These are phyloP conservation scores for Polyrhizophydium stewartii DNA, from an alignment of 371 early-diverging fungal genomes.

Conservation along the genomic window DNA sequence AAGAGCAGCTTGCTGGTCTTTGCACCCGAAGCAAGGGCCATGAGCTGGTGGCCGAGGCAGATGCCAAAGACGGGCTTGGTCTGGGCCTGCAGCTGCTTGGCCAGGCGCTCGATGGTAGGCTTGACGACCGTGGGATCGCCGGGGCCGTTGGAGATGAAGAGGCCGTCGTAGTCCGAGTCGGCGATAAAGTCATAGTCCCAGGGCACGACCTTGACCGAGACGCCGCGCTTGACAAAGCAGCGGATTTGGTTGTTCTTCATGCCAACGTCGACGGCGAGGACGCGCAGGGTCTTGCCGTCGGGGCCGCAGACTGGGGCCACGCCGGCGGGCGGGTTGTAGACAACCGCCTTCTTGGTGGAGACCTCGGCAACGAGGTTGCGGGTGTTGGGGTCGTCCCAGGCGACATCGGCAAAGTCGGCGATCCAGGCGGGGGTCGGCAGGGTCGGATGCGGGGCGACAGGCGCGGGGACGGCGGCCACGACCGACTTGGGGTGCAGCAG, in stretches of 20 bases:
- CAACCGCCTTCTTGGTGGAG: constrained; percentile 69
- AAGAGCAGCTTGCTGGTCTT: constrained; percentile 92
- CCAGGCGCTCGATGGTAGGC: constrained; percentile 68
- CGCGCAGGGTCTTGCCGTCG: constrained; percentile 74
- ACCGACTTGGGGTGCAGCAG: constrained; percentile 59
- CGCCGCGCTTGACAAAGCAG: constrained; percentile 90
- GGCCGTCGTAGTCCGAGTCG: constrained; percentile 73
- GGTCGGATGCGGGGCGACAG: constrained; percentile 5
- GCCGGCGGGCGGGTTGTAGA: constrained; percentile 66
- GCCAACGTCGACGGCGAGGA: constrained; percentile 93
- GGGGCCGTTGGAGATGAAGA: constrained; percentile 96
- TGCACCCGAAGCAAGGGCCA: constrained; percentile 92
- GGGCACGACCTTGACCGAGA: constrained; percentile 90
- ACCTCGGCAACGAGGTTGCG: constrained; percentile 92
- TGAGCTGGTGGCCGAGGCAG: constrained; percentile 94
- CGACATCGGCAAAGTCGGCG: constrained; percentile 67
- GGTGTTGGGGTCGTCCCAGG: constrained; percentile 88
- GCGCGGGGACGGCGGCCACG: constrained; percentile 14
- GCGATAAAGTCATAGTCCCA: constrained; percentile 90
- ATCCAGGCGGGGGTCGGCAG: constrained; percentile 46
- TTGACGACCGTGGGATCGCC: constrained; percentile 89
- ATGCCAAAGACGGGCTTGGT: constrained; percentile 96
- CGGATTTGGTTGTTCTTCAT: constrained; percentile 98
- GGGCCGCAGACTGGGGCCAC: constrained; percentile 57
- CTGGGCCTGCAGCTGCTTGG: constrained; percentile 57